Base-by-base conservation (phyloP, 208 protist species). In the Wallacemonas collosoma region DNA sequence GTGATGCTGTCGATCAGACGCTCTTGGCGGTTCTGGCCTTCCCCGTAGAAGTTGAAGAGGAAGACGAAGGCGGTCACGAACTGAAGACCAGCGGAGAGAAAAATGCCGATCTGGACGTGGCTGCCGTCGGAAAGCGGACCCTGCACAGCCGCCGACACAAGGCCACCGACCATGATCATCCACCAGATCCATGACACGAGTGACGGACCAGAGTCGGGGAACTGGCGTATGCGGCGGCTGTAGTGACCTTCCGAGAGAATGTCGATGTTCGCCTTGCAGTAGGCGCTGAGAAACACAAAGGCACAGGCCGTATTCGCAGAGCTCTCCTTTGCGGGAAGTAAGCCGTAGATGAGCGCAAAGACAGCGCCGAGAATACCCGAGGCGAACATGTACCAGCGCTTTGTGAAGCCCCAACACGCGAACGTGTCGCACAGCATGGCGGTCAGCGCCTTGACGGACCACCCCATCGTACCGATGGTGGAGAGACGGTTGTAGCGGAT, bases 211-310 rank as follows among this genome's bases (percentile, higher is more conserved):
- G 81, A 53, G 40, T 54, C 55, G 12, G 89, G 89, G 62, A 77
- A 64, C 50, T 73, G 61, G 36, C 82, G 84, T 41, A 94, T 88
- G 44, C 90, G 65, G 17, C 85, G 82, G 43, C 82, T 92, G 86
- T 94, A 94, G 68, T 88, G 84, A 39, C 89, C 89, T 72, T 94
- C 79, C 6, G 85, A 89, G 26, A 94, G 81, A 65, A 92, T 89
- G 63, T 94, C 89, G 53, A 94, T 72, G 65, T 87, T 89, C n/a
- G 84, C 81, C 72, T 85, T 90, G 61, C 82, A 73, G 44, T 77
- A 90, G 39, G 56, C 44, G 12, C 75, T 81, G n/a, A 91, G 69
- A 61, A 91, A 90, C 72, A 90, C 75, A 45, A 91, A 76, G 26
- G 67, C 80, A 40, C 26, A 64, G 11, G 75, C 86, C 7, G 69